Percentiles rank a stretch among this genome's conserved stretches.
These are phyloP conservation scores for Mycena venus DNA, from an alignment of 768 basidiomycete species.

Conservation along the genomic window DNA sequence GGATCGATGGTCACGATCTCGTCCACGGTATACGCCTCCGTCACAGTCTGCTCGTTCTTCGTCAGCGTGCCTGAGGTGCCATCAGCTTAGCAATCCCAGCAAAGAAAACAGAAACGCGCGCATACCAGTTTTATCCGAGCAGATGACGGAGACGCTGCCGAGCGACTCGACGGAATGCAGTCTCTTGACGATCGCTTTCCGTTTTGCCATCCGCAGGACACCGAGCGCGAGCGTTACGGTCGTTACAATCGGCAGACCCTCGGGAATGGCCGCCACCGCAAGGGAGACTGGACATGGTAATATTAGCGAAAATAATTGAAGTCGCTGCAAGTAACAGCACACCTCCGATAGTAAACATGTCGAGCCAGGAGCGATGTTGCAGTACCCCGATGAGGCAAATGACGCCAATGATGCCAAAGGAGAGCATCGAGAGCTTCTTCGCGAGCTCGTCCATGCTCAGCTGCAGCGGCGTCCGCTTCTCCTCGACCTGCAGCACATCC, in stretches of 20 bases:
- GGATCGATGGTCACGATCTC: constrained; percentile 80
- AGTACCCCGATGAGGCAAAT: constrained; percentile 92
- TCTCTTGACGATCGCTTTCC: constrained; percentile 98
- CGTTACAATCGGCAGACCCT: constrained; percentile 96
- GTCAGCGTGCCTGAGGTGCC: constrained; percentile 80
- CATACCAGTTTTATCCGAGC: constrained; percentile 95
- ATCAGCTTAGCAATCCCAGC: not conserved
- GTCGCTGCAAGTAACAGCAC: constrained; percentile 36
- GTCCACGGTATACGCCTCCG: constrained; percentile 89
- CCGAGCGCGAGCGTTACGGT: constrained; percentile 97
- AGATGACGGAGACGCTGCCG: constrained; percentile 97
- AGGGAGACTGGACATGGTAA: constrained; percentile 82
- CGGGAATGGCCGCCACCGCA: constrained; percentile 98
- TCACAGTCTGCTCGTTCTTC: constrained; percentile 96
- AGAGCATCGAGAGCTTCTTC: constrained; percentile 88
- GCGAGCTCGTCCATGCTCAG: constrained; percentile 97
- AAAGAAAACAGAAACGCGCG: not conserved
- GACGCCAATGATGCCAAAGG: constrained; percentile 94
- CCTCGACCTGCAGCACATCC: constrained; percentile 64
- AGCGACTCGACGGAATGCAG: constrained; percentile 94
- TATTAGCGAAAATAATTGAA: not conserved
- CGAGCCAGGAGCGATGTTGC: constrained; percentile 90
- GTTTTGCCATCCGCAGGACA: constrained; percentile 92
- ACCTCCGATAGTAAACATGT: constrained; percentile 99
- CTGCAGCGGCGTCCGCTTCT: constrained; percentile 93